These are phyloP conservation scores for Nakazawaea holstii DNA, from an alignment of 805 yeast species.

Conservation along the genomic window DNA sequence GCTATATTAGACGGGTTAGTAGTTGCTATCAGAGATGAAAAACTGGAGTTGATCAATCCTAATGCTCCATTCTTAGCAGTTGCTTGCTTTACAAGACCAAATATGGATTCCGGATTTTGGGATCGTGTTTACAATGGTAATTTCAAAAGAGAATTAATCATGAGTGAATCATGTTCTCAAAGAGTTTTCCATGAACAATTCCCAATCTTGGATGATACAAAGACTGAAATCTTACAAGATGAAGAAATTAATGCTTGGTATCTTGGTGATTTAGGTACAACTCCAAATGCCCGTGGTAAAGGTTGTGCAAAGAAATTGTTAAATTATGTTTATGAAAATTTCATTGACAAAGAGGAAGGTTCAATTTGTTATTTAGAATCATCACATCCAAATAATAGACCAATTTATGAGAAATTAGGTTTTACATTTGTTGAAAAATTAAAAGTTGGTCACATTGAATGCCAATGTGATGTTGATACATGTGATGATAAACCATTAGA, in stretches of 20 bases:
- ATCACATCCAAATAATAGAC: slow-evolving; percentile 48
- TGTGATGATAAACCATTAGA: slow-evolving; percentile 19
- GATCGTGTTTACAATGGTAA: slow-evolving; percentile 11
- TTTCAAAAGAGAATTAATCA: slow-evolving; percentile 14
- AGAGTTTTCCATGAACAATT: slow-evolving; percentile 46
- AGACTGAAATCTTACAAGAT: slow-evolving; percentile 37
- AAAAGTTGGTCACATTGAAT: slow-evolving; percentile 26
- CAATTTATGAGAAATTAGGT: slow-evolving; percentile 50
- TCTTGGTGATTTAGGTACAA: slow-evolving; percentile 52
- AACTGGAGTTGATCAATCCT: slow-evolving; percentile 34
- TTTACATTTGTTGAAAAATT: slow-evolving; percentile 34
- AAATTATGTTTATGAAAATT: slow-evolving; percentile 43
- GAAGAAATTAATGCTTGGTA: slow-evolving; percentile 44
- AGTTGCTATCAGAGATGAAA: slow-evolving; percentile 44
- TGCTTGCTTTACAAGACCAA: slow-evolving; percentile 41
- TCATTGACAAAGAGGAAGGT: slow-evolving; percentile 28
- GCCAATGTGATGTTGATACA: neutral
- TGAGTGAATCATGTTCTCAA: slow-evolving; percentile 38
- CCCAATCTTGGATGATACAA: slow-evolving; percentile 37
- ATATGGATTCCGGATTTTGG: slow-evolving; percentile 12
- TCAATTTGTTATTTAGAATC: slow-evolving; percentile 47
- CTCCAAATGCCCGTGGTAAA: slow-evolving; percentile 53
- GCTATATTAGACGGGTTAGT: slow-evolving; percentile 44
- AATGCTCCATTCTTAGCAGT: slow-evolving; percentile 43
- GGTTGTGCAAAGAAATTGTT: slow-evolving; percentile 50